phyloP scores from a whole-genome alignment of 331 rosid genomes.

The Quercus lobata region DNA sequence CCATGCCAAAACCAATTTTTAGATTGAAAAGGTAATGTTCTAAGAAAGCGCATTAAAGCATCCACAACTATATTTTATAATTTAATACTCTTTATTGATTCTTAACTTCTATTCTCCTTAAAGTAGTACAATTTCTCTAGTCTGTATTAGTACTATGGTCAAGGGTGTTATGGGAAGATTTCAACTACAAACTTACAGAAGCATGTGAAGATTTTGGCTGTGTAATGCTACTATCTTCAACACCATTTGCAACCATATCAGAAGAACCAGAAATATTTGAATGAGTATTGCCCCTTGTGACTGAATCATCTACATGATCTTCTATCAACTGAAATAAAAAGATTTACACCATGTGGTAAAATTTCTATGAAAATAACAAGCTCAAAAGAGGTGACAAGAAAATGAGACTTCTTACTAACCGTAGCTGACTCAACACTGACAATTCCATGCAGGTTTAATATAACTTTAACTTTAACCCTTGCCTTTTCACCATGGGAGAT shows the following conservation, averaged over 20 bases:
- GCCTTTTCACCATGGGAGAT: constrained; percentile 49
- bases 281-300: constrained; percentile 23
- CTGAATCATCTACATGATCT: constrained; percentile 44
- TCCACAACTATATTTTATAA: neutral
- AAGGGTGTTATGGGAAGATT: neutral
- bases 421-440: constrained; percentile 73
- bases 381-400: constrained; percentile 13
- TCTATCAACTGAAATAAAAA: constrained; percentile 59
- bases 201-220: constrained; percentile 43
- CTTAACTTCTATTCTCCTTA: neutral
- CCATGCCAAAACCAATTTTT: neutral
- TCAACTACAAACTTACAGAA: constrained; percentile 41
- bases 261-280: constrained; percentile 37
- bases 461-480: constrained; percentile 74
- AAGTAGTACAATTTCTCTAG: neutral
- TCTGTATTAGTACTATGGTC: neutral
- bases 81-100: neutral
- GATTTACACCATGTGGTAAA: constrained; percentile 7
- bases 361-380: constrained; percentile 21
- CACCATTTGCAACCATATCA: constrained; percentile 51
- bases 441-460: constrained; percentile 77
- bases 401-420: constrained; percentile 44
- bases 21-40: neutral
- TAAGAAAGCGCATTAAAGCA: neutral
- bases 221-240: constrained; percentile 30